These are phyloP conservation scores for Hawksworthiomyces lignivorus DNA, from an alignment of 2,329 filamentous ascomycete species.

Conservation along the genomic window DNA sequence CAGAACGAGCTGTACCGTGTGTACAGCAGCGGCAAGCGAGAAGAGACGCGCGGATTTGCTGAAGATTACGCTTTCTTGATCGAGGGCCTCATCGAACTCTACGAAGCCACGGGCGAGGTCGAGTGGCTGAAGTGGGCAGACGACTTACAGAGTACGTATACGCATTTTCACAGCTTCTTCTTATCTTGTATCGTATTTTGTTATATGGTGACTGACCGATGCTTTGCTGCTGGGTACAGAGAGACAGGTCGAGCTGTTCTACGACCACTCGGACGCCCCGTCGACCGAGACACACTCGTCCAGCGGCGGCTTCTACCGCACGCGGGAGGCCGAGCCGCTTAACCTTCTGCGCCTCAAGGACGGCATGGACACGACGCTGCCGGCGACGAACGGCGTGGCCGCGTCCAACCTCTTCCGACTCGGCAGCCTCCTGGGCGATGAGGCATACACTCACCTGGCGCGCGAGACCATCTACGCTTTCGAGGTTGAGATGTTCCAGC, in stretches of 20 bases:
- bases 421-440: slow-evolving; percentile 41
- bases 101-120: slow-evolving; percentile 70
- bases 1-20: slow-evolving; percentile 63
- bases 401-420: slow-evolving; percentile 80
- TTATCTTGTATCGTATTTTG: too few relatives aligned
- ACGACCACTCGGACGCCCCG: slow-evolving; percentile 44
- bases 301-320: slow-evolving; percentile 66
- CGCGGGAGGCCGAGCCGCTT: slow-evolving; percentile 53
- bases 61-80: slow-evolving; percentile 93
- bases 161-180: too few relatives aligned
- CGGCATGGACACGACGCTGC: slow-evolving; percentile 87
- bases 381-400: slow-evolving; percentile 83
- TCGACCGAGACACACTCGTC: slow-evolving; percentile 28
- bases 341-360: slow-evolving; percentile 84
- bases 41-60: slow-evolving; percentile 66
- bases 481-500: slow-evolving; percentile 83
- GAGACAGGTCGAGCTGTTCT: slow-evolving; percentile 69
- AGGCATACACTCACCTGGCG: slow-evolving; percentile 53
- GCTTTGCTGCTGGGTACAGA: slow-evolving; percentile 36
- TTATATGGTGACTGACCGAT: too few relatives aligned
- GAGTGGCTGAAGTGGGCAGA: slow-evolving; percentile 74
- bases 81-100: slow-evolving; percentile 73
- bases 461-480: slow-evolving; percentile 75
- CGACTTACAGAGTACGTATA: slow-evolving; percentile 58
- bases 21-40: slow-evolving; percentile 58